phyloP scores from a whole-genome alignment of 129 eudicot species.

The Lonicera japonica region DNA sequence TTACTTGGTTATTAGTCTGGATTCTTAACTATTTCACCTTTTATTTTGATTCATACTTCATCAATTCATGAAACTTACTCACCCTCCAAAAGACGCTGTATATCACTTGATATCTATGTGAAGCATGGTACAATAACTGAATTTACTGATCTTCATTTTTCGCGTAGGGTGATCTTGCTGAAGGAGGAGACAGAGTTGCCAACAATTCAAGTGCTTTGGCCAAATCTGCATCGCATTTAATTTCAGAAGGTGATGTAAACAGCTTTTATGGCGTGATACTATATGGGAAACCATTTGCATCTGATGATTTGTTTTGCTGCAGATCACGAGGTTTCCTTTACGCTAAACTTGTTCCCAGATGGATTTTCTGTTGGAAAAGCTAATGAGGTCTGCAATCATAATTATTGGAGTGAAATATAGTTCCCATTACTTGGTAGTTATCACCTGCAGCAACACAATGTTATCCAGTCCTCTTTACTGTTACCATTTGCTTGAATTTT shows the following conservation, averaged over 20 bases:
- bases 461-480: background rate
- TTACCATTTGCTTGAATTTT: constrained; percentile 3
- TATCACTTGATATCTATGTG: too few relatives aligned
- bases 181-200: constrained; percentile 1
- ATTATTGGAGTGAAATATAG: background rate
- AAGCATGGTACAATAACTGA: background rate
- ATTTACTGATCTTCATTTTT: background rate
- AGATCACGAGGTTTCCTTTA: constrained; percentile 25
- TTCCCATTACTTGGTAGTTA: background rate
- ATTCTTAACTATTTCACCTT: too few relatives aligned
- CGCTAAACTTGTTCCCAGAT: constrained; percentile 27
- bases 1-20: too few relatives aligned
- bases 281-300: background rate
- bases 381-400: constrained; percentile 23
- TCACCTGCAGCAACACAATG: background rate
- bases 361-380: constrained; percentile 26
- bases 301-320: background rate
- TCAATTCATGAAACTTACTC: too few relatives aligned
- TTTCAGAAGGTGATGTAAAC: background rate
- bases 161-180: background rate
- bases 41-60: too few relatives aligned
- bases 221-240: constrained; percentile 1
- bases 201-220: background rate
- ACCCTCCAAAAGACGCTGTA: too few relatives aligned
- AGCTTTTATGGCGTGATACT: constrained; percentile 1